Evolutionary conservation across 2,329 filamentous ascomycete species (phyloP), one percentile per base, ranked within the genome.

Genomic region (Penicillium italicum): DNA sequence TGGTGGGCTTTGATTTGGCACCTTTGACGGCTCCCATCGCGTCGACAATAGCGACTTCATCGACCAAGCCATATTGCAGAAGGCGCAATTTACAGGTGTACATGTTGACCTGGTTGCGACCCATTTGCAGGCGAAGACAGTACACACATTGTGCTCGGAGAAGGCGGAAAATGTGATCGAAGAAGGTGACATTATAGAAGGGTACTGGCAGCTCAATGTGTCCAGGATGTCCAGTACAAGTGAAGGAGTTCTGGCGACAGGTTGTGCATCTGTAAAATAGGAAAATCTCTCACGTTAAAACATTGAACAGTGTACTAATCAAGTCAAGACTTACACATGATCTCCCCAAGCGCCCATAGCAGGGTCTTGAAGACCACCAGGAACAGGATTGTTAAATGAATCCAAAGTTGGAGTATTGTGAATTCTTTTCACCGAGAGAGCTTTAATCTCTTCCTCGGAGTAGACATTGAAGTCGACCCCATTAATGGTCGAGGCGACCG

Each of bases 391-490:
- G 63, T 95, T 82, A 54, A 97, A 84, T 56, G 85, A 91, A 76
- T 97, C 94, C 73, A 97, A 94, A n/a, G 94, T 96, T 63, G 84
- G 90, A 49, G 91, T 88, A 77, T 95, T 96, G 70, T 95, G 89
- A 66, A 99, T 96, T 75, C 87, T 86, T 79, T 94, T 94, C 64
- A 97, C 94, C 9, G 94, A 99, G 66, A 97, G 85, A 58, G 86
- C 83, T 72, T 87, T 86, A 71, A 99, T 91, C 74, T 99, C 93
- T 58, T 87, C 81, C 49, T 86, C 81, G 20, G 89, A 85, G 64
- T 97, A 85, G 70, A 95, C 90, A 43, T 85, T 87, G 74, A 99
- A 99, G 72, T 95, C 90, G 69, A 99, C 90, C 71, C 87, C 88
- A 72, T 88, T 84, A 69, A 99, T 88, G 71, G 86, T 82, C 69